A percentile compares a stretch with the other conserved stretches of the same genome.
Evolutionary conservation across 192 early-diverging fungal genomes (phyloP).

Genomic region (Coemansia sp.): DNA sequence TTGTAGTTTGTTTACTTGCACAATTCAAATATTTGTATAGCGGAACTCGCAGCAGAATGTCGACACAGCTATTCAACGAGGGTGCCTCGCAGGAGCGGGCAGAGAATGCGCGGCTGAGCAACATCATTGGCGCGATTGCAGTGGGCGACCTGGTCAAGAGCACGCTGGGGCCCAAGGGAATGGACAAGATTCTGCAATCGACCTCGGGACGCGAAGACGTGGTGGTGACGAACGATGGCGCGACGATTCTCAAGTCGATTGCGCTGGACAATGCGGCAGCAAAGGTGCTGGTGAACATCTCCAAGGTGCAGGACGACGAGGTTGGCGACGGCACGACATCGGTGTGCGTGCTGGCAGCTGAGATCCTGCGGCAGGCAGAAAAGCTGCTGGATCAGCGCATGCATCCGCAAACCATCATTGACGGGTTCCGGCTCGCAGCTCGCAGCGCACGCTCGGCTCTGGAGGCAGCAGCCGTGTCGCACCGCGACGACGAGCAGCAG

Average conservation of each 20-base stretch:
- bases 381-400: slow-evolving; percentile 89
- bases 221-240: slow-evolving; percentile 97
- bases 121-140: slow-evolving; percentile 96
- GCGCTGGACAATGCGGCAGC: slow-evolving; percentile 97
- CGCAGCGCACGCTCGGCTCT: slow-evolving; percentile 80
- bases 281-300: slow-evolving; percentile 96
- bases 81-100: slow-evolving; percentile 94
- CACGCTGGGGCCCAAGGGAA: slow-evolving; percentile 97
- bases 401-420: slow-evolving; percentile 96
- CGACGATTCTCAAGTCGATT: slow-evolving; percentile 98
- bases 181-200: slow-evolving; percentile 99
- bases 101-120: slow-evolving; percentile 90
- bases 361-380: slow-evolving; percentile 92
- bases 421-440: slow-evolving; percentile 90
- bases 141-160: slow-evolving; percentile 98
- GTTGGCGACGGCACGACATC: slow-evolving; percentile 99
- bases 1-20: not conserved
- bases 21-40: not conserved
- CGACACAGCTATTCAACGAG: slow-evolving; percentile 89
- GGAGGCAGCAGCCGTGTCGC: slow-evolving; percentile 76
- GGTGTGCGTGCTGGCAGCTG: slow-evolving; percentile 95
- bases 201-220: slow-evolving; percentile 57
- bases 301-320: slow-evolving; percentile 99
- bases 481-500: slow-evolving; percentile 64
- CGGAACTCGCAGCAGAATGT: slow-evolving; percentile 19